A percentile compares a stretch with the other conserved stretches of the same genome.
These are phyloP conservation scores for Phytophthora crassamura DNA, from an alignment of 352 stramenopile species.

Conservation along the genomic window DNA sequence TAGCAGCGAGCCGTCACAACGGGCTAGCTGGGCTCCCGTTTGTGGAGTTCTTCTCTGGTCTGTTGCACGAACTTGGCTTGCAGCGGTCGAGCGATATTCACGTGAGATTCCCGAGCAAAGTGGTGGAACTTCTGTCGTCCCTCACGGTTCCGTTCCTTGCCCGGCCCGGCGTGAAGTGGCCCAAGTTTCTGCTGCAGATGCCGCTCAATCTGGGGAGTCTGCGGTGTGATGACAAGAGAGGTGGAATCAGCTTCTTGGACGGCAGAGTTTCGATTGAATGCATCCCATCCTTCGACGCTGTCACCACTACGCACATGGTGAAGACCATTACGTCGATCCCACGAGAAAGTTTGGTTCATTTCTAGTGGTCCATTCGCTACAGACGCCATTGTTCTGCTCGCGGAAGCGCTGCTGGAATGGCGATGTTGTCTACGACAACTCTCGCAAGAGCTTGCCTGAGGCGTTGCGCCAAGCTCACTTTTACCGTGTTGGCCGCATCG, in stretches of 20 bases:
- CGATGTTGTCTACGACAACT: neutral
- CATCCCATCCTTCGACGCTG: too few relatives aligned
- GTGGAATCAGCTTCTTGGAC: neutral
- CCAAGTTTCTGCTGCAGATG: neutral
- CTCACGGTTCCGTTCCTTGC: neutral
- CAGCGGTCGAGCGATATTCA: neutral
- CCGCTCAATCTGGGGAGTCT: neutral
- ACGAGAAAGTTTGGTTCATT: neutral
- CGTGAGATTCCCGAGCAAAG: neutral
- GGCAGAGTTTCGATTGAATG: slow-evolving; percentile 2
- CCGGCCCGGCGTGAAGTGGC: neutral
- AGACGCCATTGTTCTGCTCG: neutral
- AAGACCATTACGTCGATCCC: neutral
- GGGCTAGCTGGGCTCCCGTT: neutral
- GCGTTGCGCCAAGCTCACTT: slow-evolving; percentile 1
- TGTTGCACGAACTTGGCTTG: slow-evolving; percentile 1
- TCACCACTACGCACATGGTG: neutral
- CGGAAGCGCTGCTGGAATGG: neutral
- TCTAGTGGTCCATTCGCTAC: neutral
- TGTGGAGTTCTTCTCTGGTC: neutral
- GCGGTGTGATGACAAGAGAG: neutral
- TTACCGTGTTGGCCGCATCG: neutral
- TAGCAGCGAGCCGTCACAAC: neutral
- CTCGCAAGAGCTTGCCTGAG: neutral
- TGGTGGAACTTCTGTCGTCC: neutral